phyloP scores from a whole-genome alignment of 108 stramenopile genomes.

The Cyclotella atomus region DNA sequence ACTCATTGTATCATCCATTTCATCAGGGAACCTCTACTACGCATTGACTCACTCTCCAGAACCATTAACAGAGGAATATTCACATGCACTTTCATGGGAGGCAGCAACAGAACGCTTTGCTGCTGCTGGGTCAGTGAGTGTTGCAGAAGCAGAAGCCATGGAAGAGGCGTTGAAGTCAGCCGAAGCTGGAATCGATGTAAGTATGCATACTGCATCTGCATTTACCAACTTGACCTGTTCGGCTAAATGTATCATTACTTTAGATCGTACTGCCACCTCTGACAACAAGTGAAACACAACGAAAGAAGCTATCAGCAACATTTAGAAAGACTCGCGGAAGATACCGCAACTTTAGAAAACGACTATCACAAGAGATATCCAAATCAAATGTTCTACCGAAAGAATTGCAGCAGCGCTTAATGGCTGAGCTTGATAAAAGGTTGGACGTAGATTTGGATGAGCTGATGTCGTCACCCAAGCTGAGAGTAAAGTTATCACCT shows the following conservation, averaged over 20 bases:
- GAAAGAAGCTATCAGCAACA: constrained; percentile 54
- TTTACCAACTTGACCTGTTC: too few relatives aligned
- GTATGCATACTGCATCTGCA: too few relatives aligned
- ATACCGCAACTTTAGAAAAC: constrained; percentile 70
- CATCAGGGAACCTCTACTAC: constrained; percentile 74
- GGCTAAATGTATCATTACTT: background rate
- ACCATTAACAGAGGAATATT: constrained; percentile 70
- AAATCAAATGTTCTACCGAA: constrained; percentile 77
- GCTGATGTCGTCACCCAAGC: constrained; percentile 71
- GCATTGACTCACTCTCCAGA: constrained; percentile 85
- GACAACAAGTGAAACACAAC: constrained; percentile 60
- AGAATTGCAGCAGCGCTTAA: constrained; percentile 60
- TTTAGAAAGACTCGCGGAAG: constrained; percentile 58
- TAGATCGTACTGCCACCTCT: constrained; percentile 76
- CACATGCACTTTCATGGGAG: constrained; percentile 79
- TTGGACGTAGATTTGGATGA: constrained; percentile 84
- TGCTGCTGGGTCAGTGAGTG: constrained; percentile 74
- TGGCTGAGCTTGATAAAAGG: constrained; percentile 75
- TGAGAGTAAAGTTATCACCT: constrained; percentile 82
- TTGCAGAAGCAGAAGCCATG: constrained; percentile 68
- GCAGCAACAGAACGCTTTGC: constrained; percentile 83
- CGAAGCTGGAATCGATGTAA: constrained; percentile 72
- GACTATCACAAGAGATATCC: constrained; percentile 70
- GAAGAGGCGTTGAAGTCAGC: constrained; percentile 54
- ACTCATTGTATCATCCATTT: background rate